Evolutionary conservation across 2,329 filamentous ascomycete species (phyloP).

Genomic region (Coniochaeta sp.): DNA sequence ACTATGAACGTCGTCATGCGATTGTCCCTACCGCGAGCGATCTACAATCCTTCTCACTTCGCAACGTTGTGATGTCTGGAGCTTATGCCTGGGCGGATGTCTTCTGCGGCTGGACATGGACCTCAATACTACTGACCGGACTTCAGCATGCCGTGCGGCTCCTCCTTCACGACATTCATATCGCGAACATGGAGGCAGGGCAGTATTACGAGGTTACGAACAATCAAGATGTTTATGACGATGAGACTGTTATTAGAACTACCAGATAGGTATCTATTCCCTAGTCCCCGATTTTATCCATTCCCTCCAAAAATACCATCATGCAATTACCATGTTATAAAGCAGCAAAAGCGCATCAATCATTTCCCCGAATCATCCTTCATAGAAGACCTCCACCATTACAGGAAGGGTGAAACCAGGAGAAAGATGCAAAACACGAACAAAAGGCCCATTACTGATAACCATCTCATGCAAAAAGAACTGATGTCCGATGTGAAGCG

Average conservation of each 20-base stretch:
- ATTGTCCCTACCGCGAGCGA: no score
- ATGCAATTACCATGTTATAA: not conserved
- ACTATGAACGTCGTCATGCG: no score
- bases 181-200: no score
- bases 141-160: no score
- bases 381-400: not conserved
- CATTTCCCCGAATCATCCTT: not conserved
- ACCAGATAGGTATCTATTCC: not conserved
- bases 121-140: no score
- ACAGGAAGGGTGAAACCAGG: not conserved
- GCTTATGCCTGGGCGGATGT: no score
- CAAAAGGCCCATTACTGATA: not conserved
- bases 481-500: no score
- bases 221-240: not conserved
- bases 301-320: not conserved
- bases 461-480: not conserved
- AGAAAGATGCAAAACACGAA: not conserved
- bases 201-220: no score
- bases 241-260: conserved; percentile 1
- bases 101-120: no score
- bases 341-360: not conserved
- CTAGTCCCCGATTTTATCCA: not conserved
- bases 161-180: no score
- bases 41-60: no score
- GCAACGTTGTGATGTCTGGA: no score